Conservation (phyloP, 495 filamentous ascomycete genomes). For the Aspergillus incahuasiensis region DNA sequence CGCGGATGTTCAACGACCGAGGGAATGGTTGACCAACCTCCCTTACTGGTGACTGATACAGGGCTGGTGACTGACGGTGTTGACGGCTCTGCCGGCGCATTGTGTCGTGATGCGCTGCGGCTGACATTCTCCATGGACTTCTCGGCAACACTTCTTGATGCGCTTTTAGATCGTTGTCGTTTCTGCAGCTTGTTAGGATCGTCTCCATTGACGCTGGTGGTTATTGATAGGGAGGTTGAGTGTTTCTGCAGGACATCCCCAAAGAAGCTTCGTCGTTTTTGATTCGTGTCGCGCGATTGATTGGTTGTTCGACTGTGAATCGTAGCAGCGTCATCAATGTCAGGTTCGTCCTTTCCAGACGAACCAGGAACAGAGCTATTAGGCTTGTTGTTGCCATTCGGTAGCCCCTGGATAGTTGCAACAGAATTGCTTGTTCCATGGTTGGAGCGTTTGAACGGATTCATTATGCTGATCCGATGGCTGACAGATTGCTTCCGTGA, state of each 20-base stretch:
- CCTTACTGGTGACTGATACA: constrained; percentile 23
- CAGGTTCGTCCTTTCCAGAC: constrained; percentile 10
- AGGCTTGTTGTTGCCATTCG: constrained; percentile 23
- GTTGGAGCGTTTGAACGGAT: constrained; percentile 43
- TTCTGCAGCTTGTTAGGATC: constrained; percentile 26
- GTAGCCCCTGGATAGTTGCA: constrained; percentile 29
- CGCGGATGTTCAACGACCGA: constrained; percentile 35
- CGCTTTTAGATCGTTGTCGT: constrained; percentile 28
- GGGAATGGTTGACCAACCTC: constrained; percentile 39
- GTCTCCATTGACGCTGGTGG: constrained; percentile 19
- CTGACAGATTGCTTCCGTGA: constrained; percentile 40
- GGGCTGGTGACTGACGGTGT: constrained; percentile 16
- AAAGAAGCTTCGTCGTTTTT: constrained; percentile 42
- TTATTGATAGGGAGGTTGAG: constrained; percentile 32
- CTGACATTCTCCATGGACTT: constrained; percentile 35
- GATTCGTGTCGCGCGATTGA: constrained; percentile 34
- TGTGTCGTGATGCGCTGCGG: constrained; percentile 29
- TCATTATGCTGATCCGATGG: constrained; percentile 46
- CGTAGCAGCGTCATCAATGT: constrained; percentile 37
- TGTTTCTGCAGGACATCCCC: constrained; percentile 36
- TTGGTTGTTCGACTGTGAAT: constrained; percentile 42
- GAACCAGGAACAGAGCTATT: constrained; percentile 12
- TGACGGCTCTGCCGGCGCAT: constrained; percentile 19
- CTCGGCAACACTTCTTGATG: constrained; percentile 25
- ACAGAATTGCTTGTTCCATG: constrained; percentile 35